A percentile compares a stretch with the other conserved stretches of the same genome.
Conservation (phyloP, 2,329 filamentous ascomycete species). For the Truncatella angustata region DNA sequence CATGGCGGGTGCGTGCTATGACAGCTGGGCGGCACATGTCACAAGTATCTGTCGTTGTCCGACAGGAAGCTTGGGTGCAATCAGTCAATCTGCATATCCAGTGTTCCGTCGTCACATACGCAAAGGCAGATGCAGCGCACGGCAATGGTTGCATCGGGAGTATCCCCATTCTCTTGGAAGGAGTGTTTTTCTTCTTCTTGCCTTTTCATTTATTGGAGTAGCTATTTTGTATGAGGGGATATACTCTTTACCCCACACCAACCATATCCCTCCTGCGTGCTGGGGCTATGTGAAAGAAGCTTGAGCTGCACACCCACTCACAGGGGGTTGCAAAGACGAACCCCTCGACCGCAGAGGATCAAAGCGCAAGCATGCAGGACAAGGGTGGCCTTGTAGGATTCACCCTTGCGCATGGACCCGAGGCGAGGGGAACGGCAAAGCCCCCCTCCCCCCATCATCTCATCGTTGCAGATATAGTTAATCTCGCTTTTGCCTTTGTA, state of each 20-base stretch:
- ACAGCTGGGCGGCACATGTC: not conserved
- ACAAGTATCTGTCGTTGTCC: not conserved
- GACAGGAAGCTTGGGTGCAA: not conserved
- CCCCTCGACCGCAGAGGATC: not conserved
- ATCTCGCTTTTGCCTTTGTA: not conserved
- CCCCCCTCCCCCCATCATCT: no score
- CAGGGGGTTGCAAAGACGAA: not conserved
- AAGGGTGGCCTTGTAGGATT: not conserved
- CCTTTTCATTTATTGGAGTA: no score
- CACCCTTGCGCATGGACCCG: not conserved
- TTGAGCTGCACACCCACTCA: no score
- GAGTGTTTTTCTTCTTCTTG: no score
- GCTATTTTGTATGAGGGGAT: no score
- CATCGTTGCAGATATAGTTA: no score
- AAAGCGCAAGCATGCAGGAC: slow-evolving; percentile 1
- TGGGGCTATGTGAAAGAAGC: no score
- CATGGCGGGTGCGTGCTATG: not conserved
- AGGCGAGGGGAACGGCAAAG: no score
- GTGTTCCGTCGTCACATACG: not conserved
- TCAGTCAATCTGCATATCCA: not conserved
- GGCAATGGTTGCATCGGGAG: not conserved
- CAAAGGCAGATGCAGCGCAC: not conserved
- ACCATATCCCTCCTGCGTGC: no score
- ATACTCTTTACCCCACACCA: not conserved
- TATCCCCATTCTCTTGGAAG: no score